phyloP scores from a whole-genome alignment of 1,284 basidiomycete species.

The Rhodofomes roseus region DNA sequence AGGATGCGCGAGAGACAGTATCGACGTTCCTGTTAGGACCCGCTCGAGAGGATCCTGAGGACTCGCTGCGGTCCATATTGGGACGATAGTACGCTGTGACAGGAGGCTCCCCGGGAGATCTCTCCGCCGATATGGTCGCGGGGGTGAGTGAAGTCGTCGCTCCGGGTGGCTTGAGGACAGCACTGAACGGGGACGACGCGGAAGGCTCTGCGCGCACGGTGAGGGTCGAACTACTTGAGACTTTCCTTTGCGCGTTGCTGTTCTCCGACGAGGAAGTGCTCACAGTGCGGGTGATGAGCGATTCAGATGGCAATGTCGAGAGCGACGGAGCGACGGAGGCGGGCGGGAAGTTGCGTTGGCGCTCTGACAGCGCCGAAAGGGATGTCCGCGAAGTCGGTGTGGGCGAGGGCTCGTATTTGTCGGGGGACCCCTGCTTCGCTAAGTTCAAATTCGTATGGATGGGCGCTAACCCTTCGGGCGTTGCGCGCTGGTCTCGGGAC shows the following conservation, averaged over 20 bases:
- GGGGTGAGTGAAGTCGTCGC: conserved; percentile 69
- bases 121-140: conserved; percentile 48
- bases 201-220: conserved; percentile 46
- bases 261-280: conserved; percentile 23
- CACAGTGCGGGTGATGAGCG: conserved; percentile 31
- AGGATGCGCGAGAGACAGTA: conserved; percentile 61
- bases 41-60: conserved; percentile 33
- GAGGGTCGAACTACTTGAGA: conserved; percentile 43
- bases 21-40: conserved; percentile 35
- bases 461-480: conserved; percentile 21
- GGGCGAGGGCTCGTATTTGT: conserved; percentile 60
- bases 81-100: conserved; percentile 34
- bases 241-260: conserved; percentile 39
- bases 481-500: conserved; percentile 46
- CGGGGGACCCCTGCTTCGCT: conserved; percentile 42
- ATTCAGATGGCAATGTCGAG: conserved; percentile 56
- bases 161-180: conserved; percentile 47
- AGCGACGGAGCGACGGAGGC: conserved; percentile 56
- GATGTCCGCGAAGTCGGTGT: conserved; percentile 49
- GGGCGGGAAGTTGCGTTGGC: conserved; percentile 39
- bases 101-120: conserved; percentile 27
- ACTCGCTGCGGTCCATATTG: conserved; percentile 35
- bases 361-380: conserved; percentile 27
- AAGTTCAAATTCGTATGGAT: conserved; percentile 19
- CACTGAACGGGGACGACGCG: conserved; percentile 31